A percentile compares a stretch with the other conserved stretches of the same genome.
Evolutionary conservation across 129 eudicot genomes (phyloP).

Genomic region (Solidago caesia): DNA sequence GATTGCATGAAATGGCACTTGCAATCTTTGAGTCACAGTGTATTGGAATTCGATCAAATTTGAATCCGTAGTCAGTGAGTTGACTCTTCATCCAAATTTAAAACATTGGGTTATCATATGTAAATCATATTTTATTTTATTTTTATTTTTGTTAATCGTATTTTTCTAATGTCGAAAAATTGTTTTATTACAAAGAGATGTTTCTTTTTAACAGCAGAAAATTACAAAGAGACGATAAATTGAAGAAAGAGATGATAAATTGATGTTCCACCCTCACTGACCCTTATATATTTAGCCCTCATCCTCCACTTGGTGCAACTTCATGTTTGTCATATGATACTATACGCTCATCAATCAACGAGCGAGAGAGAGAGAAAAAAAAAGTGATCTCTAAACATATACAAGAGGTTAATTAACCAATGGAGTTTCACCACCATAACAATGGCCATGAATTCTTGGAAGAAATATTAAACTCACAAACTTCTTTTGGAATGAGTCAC

Average conservation of each 20-base stretch:
- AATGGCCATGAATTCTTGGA: conserved; percentile 50
- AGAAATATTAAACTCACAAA: conserved; percentile 48
- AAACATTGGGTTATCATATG: too few relatives aligned
- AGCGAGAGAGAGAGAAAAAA: conserved; percentile 15
- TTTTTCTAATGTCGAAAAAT: too few relatives aligned
- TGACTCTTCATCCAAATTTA: too few relatives aligned
- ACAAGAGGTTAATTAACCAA: conserved; percentile 27
- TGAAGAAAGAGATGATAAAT: background rate
- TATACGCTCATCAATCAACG: background rate
- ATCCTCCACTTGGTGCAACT: conserved; percentile 37
- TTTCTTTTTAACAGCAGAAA: background rate
- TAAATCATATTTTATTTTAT: too few relatives aligned
- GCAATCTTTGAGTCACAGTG: too few relatives aligned
- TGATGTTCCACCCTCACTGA: conserved; percentile 19
- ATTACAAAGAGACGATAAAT: background rate
- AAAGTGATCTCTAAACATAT: conserved; percentile 16
- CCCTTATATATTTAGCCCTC: conserved; percentile 22
- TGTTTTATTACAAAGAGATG: too few relatives aligned
- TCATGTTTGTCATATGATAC: conserved; percentile 20
- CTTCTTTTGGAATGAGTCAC: conserved; percentile 29
- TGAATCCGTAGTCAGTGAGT: too few relatives aligned
- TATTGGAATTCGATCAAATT: too few relatives aligned
- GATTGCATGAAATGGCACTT: too few relatives aligned
- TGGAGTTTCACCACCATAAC: conserved; percentile 47
- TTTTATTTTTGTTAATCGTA: too few relatives aligned